A percentile compares a stretch with the other conserved stretches of the same genome.
These are phyloP conservation scores for Mucor lusitanicus DNA, from an alignment of 371 early-diverging fungal species.

Conservation along the genomic window DNA sequence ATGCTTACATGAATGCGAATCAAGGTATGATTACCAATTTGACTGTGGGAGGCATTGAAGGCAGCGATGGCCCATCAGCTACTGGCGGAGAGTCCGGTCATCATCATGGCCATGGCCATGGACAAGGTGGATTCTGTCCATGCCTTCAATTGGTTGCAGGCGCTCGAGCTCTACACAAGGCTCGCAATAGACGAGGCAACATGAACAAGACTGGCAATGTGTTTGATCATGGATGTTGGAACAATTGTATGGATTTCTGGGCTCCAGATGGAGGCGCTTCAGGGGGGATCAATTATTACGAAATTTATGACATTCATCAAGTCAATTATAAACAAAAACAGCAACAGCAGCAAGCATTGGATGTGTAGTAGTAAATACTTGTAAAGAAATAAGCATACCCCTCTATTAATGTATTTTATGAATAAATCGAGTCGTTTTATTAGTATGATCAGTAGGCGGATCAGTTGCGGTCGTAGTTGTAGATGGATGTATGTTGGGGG, in stretches of 20 bases:
- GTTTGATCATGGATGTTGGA: slow-evolving; percentile 72
- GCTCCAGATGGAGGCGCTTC: slow-evolving; percentile 55
- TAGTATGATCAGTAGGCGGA: not conserved
- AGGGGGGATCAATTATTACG: slow-evolving; percentile 61
- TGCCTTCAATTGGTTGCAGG: slow-evolving; percentile 51
- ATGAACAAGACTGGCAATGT: slow-evolving; percentile 40
- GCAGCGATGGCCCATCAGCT: slow-evolving; percentile 39
- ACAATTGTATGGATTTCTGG: slow-evolving; percentile 87
- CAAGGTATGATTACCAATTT: slow-evolving; percentile 33
- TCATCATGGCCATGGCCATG: slow-evolving; percentile 18
- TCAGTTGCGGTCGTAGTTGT: not conserved
- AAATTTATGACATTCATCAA: slow-evolving; percentile 51
- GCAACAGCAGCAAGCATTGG: slow-evolving; percentile 10
- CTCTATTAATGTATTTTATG: not conserved
- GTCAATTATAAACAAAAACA: slow-evolving; percentile 6
- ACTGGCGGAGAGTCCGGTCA: slow-evolving; percentile 11
- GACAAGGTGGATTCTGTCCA: slow-evolving; percentile 35
- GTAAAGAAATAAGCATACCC: not conserved
- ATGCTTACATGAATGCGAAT: slow-evolving; percentile 51
- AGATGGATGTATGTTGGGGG: not conserved
- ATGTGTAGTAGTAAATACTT: slow-evolving; percentile 16
- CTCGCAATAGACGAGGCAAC: slow-evolving; percentile 24
- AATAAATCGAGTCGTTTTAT: not conserved
- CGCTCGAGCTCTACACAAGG: slow-evolving; percentile 44
- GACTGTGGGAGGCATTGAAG: slow-evolving; percentile 41